Evolutionary conservation across 257 asterid genomes (phyloP).

Genomic region (Oldenlandia corymbosa): DNA sequence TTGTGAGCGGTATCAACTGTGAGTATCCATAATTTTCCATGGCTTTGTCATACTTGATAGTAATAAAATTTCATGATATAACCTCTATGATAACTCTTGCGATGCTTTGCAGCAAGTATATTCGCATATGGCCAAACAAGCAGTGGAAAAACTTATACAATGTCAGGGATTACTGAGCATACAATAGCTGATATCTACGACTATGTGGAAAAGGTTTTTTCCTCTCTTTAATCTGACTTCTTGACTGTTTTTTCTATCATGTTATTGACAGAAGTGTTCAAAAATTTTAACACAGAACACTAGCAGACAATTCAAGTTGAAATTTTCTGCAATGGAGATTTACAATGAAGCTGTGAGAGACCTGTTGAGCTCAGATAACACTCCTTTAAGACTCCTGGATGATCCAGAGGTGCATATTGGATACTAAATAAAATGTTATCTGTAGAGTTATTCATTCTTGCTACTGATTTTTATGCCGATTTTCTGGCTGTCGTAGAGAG

Average conservation of each 20-base stretch:
- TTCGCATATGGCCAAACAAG: constrained; percentile 72
- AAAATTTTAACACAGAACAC: constrained; percentile 21
- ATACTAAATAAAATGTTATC: not conserved
- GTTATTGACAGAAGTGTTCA: not conserved
- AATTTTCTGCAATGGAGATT: constrained; percentile 94
- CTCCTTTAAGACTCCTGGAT: constrained; percentile 80
- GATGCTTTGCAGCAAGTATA: constrained; percentile 51
- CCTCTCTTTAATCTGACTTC: not conserved
- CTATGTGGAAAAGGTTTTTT: constrained; percentile 31
- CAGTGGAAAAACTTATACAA: constrained; percentile 67
- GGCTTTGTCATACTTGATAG: not conserved
- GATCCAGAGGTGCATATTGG: constrained; percentile 69
- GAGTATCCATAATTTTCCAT: constrained; percentile 27
- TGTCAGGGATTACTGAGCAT: constrained; percentile 47
- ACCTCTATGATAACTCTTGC: not conserved
- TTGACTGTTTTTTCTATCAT: not conserved
- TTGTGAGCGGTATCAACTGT: constrained; percentile 78
- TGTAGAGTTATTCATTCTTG: not conserved
- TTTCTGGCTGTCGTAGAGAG: constrained; percentile 42
- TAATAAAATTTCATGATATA: not conserved
- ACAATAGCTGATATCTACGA: constrained; percentile 49
- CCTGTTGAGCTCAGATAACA: constrained; percentile 54
- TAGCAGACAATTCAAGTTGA: constrained; percentile 46
- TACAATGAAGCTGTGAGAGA: constrained; percentile 90
- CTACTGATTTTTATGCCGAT: constrained; percentile 1